A percentile compares a stretch with the other conserved stretches of the same genome.
Conservation (phyloP, 352 stramenopile genomes). For the Phytophthora idaei region DNA sequence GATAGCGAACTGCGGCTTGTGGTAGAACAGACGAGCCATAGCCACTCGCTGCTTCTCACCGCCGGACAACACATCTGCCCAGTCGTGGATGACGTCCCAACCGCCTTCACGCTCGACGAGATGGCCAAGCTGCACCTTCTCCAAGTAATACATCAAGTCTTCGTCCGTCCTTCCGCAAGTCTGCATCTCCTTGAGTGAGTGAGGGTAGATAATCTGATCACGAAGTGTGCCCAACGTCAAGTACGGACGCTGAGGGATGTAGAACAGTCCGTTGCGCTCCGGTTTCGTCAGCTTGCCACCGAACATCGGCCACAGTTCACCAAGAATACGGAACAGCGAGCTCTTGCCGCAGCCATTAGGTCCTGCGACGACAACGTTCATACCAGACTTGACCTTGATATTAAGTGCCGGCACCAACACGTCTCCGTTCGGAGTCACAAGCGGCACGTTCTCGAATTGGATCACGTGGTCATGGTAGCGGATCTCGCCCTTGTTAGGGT, state of each 20-base stretch:
- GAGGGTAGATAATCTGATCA: slow-evolving; percentile 91
- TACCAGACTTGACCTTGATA: slow-evolving; percentile 85
- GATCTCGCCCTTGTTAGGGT: slow-evolving; percentile 67
- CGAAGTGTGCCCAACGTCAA: slow-evolving; percentile 85
- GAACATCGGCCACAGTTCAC: slow-evolving; percentile 88
- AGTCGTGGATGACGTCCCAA: slow-evolving; percentile 86
- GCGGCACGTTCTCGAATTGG: slow-evolving; percentile 87
- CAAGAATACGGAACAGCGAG: slow-evolving; percentile 88
- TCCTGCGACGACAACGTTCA: slow-evolving; percentile 89
- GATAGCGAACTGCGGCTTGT: slow-evolving; percentile 91
- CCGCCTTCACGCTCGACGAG: slow-evolving; percentile 75
- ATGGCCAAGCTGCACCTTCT: slow-evolving; percentile 85
- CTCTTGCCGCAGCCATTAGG: slow-evolving; percentile 90
- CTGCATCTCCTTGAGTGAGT: slow-evolving; percentile 74
- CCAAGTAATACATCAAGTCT: slow-evolving; percentile 71
- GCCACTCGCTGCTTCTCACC: slow-evolving; percentile 92
- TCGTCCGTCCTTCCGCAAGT: slow-evolving; percentile 54
- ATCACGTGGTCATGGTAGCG: slow-evolving; percentile 76
- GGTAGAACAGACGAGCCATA: slow-evolving; percentile 91
- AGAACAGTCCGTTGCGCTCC: slow-evolving; percentile 85
- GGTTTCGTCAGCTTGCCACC: slow-evolving; percentile 81
- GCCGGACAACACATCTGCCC: slow-evolving; percentile 87
- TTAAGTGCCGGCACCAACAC: slow-evolving; percentile 85
- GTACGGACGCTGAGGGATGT: slow-evolving; percentile 91
- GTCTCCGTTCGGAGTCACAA: slow-evolving; percentile 89